Conservation (phyloP, 1,284 basidiomycete species). For the Trichosporon sp. region DNA sequence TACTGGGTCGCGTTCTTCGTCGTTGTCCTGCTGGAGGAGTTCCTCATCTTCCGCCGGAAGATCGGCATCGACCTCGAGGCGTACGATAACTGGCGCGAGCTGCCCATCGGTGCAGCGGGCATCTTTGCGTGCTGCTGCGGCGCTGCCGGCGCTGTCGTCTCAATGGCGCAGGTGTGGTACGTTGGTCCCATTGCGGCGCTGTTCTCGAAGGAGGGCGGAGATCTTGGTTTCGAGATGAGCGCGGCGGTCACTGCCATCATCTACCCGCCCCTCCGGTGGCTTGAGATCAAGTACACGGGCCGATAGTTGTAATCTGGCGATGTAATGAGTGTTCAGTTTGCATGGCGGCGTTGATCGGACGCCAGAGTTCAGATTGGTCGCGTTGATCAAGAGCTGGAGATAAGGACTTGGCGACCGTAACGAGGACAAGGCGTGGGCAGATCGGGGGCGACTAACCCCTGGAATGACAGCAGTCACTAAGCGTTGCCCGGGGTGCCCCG, state of each 20-base stretch:
- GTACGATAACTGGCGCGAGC: constrained; percentile 61
- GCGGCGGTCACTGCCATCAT: constrained; percentile 37
- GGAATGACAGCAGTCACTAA: not conserved
- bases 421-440: not conserved
- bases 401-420: too few relatives aligned
- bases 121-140: constrained; percentile 61
- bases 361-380: too few relatives aligned
- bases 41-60: constrained; percentile 62
- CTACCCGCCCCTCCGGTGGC: constrained; percentile 43
- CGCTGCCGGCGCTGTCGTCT: constrained; percentile 58
- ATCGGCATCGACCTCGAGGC: constrained; percentile 64
- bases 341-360: too few relatives aligned
- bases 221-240: constrained; percentile 64
- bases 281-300: constrained; percentile 41
- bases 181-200: constrained; percentile 61
- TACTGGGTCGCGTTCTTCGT: constrained; percentile 53
- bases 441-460: not conserved
- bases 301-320: constrained; percentile 31
- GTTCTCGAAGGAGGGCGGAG: constrained; percentile 61
- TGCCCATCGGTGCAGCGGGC: constrained; percentile 65
- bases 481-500: not conserved
- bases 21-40: constrained; percentile 64
- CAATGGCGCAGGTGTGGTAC: constrained; percentile 58
- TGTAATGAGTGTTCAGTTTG: not conserved
- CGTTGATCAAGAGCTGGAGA: too few relatives aligned